Percentiles rank a stretch among this genome's conserved stretches.
phyloP scores from a whole-genome alignment of 208 protist species.

The Naegleria gruberi region DNA sequence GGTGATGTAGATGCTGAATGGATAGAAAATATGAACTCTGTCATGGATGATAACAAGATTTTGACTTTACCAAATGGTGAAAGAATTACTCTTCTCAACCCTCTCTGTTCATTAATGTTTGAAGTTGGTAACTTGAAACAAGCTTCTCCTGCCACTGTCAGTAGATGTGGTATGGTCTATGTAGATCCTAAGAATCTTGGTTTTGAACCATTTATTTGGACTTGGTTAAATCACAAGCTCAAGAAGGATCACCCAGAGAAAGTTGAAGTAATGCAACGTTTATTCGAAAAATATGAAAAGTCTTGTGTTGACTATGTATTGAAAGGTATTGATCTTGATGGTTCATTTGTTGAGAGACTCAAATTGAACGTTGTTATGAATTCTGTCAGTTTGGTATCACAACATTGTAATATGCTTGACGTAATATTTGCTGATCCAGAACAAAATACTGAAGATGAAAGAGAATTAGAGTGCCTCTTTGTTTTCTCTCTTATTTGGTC shows the following conservation, averaged over 20 bases:
- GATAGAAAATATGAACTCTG: constrained; percentile 99
- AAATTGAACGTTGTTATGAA: constrained; percentile 68
- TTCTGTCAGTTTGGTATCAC: constrained; percentile 82
- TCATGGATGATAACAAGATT: constrained; percentile 99
- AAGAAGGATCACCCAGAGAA: constrained; percentile 73
- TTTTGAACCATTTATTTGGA: constrained; percentile 82
- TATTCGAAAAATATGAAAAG: constrained; percentile 85
- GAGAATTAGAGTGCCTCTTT: constrained; percentile 83
- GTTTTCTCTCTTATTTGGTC: constrained; percentile 91
- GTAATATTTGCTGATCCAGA: constrained; percentile 59
- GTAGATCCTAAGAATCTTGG: constrained; percentile 95
- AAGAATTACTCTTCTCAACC: constrained; percentile 83
- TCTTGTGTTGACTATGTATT: constrained; percentile 77
- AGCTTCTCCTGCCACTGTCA: constrained; percentile 96
- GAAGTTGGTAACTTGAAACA: constrained; percentile 97
- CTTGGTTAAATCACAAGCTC: constrained; percentile 69
- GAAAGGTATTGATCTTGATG: constrained; percentile 70
- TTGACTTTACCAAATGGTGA: constrained; percentile 97
- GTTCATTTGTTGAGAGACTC: constrained; percentile 49
- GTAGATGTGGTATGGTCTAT: constrained; percentile 97
- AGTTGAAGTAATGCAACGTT: constrained; percentile 49
- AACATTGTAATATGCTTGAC: constrained; percentile 81
- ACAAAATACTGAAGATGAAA: constrained; percentile 63
- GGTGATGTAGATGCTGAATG: constrained; percentile 98
- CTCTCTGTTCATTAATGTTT: constrained; percentile 89